phyloP scores from a whole-genome alignment of 2,329 filamentous ascomycete species.

The Venturia asperata region DNA sequence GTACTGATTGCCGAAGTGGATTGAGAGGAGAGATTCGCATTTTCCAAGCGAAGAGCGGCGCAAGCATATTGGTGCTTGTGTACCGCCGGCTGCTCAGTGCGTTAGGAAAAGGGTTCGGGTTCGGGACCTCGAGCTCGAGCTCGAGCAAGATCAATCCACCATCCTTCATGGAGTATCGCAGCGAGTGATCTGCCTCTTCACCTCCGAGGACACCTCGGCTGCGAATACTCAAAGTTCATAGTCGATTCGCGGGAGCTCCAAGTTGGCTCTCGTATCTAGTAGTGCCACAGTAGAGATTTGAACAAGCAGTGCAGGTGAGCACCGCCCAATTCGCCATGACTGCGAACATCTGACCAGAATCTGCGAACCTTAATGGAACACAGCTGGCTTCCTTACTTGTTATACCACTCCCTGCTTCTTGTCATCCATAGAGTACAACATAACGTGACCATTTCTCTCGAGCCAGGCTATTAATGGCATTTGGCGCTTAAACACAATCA shows the following conservation, averaged over 20 bases:
- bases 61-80: neutral
- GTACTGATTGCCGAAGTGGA: neutral
- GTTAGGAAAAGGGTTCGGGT: neutral
- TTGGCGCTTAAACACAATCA: neutral
- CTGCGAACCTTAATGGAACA: neutral
- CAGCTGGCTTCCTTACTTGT: neutral
- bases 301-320: neutral
- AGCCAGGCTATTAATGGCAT: neutral
- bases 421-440: neutral
- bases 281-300: neutral
- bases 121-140: no score
- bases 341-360: neutral
- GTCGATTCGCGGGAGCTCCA: no score
- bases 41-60: neutral
- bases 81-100: neutral
- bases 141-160: neutral
- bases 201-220: neutral
- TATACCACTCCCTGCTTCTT: neutral
- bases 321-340: neutral
- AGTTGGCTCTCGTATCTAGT: no score
- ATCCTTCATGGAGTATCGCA: neutral
- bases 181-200: neutral
- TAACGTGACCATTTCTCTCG: conserved; percentile 1
- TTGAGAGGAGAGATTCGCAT: neutral
- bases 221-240: no score